Base-by-base conservation (phyloP, 495 filamentous ascomycete genomes). In the Aspergillus mulundensis region DNA sequence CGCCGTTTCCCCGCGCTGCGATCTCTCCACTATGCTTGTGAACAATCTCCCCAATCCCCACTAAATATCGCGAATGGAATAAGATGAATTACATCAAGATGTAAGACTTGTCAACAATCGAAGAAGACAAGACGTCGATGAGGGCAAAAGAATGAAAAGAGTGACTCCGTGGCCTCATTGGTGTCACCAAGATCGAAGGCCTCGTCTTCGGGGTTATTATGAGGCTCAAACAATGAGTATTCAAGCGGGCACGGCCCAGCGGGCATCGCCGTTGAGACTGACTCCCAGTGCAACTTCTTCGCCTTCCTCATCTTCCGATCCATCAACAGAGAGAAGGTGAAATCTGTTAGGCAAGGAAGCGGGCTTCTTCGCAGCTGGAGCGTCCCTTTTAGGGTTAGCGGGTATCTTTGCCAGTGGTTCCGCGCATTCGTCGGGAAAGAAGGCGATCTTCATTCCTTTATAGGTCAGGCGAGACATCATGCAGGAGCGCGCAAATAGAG, bases 381-480 rank as follows among this genome's bases (percentile, higher is more conserved):
- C 59, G 28, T 77, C 71, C 50, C 67, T 76, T 23, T 66, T 69
- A 36, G 58, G 50, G 47, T 56, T 66, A 34, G 48, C 30, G 19
- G 59, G 56, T 44, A 56, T 61, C 58, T 71, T 65, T 38, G 76
- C 72, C 3, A 87, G 68, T 18, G 87, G 78, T 53, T 81, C 79
- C 21, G 82, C 81, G 62, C 90, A 95, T 50, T 93, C 88, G 58
- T 95, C 90, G 0, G 73, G 71, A 56, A 80, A 85, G 76, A 84
- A 94, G 19, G 84, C 81, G 61, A 95, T 85, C 54, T 78, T 84
- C 60, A 79, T 83, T 24, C 84, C 82, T 62, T 89, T 89, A 73
- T 95, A 95, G n/a, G 70, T 79, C 63, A 70, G 64, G 15, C 89
- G 77, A 57, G 87, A 90, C 81, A 87, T 84, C 84, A 95, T 86